Conservation (phyloP, 1,284 basidiomycete species). For the Cryptococcus hybrid region DNA sequence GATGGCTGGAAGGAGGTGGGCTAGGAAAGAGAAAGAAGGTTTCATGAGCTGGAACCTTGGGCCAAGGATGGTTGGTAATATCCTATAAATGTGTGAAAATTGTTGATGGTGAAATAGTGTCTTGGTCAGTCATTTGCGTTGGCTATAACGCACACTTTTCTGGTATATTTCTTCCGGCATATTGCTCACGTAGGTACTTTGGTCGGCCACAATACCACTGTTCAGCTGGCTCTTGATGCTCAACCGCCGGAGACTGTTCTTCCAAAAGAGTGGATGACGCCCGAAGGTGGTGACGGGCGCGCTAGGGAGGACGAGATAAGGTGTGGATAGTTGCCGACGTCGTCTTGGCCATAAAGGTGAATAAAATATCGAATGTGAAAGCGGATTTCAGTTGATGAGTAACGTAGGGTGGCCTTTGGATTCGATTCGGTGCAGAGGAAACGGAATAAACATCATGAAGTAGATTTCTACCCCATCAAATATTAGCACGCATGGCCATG, state of each 20-base stretch:
- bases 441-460: background rate
- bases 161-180: constrained; percentile 24
- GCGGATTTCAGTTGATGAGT: background rate
- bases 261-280: constrained; percentile 24
- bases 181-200: constrained; percentile 1
- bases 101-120: constrained; percentile 21
- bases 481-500: background rate
- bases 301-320: constrained; percentile 23
- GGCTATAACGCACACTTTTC: constrained; percentile 25
- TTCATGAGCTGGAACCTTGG: constrained; percentile 38
- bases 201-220: background rate
- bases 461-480: background rate
- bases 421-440: constrained; percentile 3
- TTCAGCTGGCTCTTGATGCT: constrained; percentile 21
- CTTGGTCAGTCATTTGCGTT: constrained; percentile 38
- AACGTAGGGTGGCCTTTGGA: constrained; percentile 21
- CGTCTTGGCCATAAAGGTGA: constrained; percentile 36
- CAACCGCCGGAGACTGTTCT: constrained; percentile 19
- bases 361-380: constrained; percentile 4
- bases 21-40: constrained; percentile 19
- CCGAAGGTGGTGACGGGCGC: constrained; percentile 2
- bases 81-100: background rate
- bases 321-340: constrained; percentile 36
- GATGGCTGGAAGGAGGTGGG: constrained; percentile 22
- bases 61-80: constrained; percentile 30